Conservation (phyloP, 306 rosid genomes). For the Vigna trinervia region DNA sequence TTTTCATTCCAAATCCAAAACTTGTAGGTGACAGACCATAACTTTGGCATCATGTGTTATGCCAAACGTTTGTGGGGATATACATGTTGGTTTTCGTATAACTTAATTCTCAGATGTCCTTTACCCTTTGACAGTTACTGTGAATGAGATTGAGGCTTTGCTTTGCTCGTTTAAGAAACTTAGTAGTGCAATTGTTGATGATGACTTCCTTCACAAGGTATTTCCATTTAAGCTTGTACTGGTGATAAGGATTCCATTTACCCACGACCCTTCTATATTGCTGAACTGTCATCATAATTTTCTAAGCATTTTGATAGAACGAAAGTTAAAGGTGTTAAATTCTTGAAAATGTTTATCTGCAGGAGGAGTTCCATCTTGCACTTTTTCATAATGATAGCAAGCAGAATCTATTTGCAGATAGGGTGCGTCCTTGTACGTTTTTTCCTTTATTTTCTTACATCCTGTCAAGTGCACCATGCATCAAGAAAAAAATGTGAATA, state of each 20-base stretch:
- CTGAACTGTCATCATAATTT: conserved; percentile 3
- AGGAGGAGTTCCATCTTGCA: conserved; percentile 84
- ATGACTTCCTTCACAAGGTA: conserved; percentile 80
- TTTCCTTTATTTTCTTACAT: background rate
- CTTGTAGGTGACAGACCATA: background rate
- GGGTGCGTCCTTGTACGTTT: conserved; percentile 50
- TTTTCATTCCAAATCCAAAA: background rate
- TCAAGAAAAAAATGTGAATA: background rate
- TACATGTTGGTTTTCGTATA: background rate
- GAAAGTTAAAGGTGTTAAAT: conserved; percentile 12
- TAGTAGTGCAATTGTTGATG: conserved; percentile 63
- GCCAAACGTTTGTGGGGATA: conserved; percentile 11
- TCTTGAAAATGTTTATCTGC: conserved; percentile 33
- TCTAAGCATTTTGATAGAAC: background rate
- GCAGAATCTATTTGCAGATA: conserved; percentile 70
- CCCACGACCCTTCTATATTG: background rate
- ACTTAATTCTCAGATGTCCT: conserved; percentile 11
- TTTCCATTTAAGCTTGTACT: conserved; percentile 20
- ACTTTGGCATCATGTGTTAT: background rate
- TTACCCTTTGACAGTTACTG: conserved; percentile 61
- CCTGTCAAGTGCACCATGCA: background rate
- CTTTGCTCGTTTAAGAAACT: conserved; percentile 63
- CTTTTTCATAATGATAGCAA: conserved; percentile 53
- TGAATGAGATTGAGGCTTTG: conserved; percentile 85
- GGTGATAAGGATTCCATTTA: background rate